These are phyloP conservation scores for Cordyceps cateniannulata DNA, from an alignment of 2,329 filamentous ascomycete genomes.

Conservation along the genomic window DNA sequence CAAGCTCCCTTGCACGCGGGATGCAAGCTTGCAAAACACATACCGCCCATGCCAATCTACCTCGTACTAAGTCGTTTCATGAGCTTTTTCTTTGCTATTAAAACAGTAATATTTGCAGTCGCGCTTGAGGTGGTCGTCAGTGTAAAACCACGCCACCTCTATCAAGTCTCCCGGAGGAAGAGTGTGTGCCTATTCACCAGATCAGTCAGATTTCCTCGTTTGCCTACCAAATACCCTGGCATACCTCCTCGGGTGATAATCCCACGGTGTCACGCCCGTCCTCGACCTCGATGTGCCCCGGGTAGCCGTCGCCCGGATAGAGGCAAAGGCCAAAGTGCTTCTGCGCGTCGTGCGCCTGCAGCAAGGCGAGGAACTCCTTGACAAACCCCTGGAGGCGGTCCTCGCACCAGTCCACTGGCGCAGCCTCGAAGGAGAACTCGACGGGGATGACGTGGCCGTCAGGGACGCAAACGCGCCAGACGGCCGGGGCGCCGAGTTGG, in stretches of 20 bases:
- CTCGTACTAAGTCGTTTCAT: background rate
- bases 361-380: background rate
- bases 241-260: conserved; percentile 3
- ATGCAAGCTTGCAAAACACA: background rate
- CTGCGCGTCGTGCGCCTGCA: background rate
- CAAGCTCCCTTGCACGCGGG: background rate
- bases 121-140: background rate
- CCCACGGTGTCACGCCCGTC: background rate
- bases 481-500: background rate
- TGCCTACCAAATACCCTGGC: no score
- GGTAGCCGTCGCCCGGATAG: conserved; percentile 9
- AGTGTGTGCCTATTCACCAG: background rate
- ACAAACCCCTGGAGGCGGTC: background rate
- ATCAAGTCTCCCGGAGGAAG: background rate
- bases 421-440: conserved; percentile 3
- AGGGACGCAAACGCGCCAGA: conserved; percentile 3
- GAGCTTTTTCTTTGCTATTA: background rate
- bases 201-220: background rate
- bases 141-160: conserved; percentile 8
- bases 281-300: background rate
- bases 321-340: background rate
- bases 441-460: conserved; percentile 9
- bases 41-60: no score
- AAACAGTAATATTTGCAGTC: conserved; percentile 4
- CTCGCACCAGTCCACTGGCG: background rate